Base-by-base conservation (phyloP, 352 stramenopile species). In the Phytophthora multivora region DNA sequence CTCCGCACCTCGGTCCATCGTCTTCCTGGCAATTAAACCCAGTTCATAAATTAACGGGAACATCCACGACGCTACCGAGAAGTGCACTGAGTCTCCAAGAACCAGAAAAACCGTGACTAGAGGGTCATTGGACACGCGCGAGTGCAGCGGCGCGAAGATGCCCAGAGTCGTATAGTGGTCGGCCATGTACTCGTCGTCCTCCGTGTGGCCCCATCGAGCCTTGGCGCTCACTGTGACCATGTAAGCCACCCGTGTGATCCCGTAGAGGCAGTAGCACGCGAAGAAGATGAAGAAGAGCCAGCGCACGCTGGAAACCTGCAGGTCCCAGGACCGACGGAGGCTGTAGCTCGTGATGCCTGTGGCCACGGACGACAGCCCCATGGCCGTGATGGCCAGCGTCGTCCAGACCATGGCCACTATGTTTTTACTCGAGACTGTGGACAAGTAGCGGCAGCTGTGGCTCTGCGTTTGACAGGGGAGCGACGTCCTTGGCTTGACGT, bases 241-340 rank as follows among this genome's bases (percentile, higher is more conserved):
- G n/a, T 53, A 67, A 12, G 66, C 61, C 35, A 77, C 77, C n/a
- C 74, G 74, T 33, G 61, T 16, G 7, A 36, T 50, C 31, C 61
- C 60, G 45, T 77, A 78, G 4, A 72, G 35, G 19, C 40, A 75
- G n/a, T 77, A 59, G 28, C 59, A 79, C 16, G 75, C 35, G 63
- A 87, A 84, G 51, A 87, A 83, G 53, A 73, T 45, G 54, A 68
- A 75, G 47, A 84, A 87, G 18, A 87, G 59, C 77, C 77, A 87
- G 2, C 77, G 75, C 23, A 84, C 77, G 21, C 72, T 75, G 16
- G 73, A 79, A 28, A 76, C 52, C 46, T 73, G 69, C 26, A 84
- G 45, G 46, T 82, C 72, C 72, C 72, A 82, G 21, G 69, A 58
- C 21, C 46, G 60, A 5, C 66, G 64, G 21, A 86, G 66, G 12